phyloP scores from a whole-genome alignment of 2,329 filamentous ascomycete species.

The Blumeria hordei region DNA sequence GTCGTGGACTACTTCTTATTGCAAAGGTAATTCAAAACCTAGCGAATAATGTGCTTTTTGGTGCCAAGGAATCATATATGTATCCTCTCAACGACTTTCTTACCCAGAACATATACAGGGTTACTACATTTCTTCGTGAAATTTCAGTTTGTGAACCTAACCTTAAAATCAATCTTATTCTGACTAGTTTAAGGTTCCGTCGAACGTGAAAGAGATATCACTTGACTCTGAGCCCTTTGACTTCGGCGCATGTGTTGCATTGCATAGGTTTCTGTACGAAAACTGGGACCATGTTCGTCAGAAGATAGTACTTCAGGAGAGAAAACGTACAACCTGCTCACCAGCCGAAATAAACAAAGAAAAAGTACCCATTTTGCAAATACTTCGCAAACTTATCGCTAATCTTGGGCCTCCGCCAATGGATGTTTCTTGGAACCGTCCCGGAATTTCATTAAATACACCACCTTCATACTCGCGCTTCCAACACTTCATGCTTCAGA shows the following conservation, averaged over 20 bases:
- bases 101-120: constrained; percentile 40
- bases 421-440: constrained; percentile 45
- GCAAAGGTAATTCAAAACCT: constrained; percentile 49
- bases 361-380: constrained; percentile 32
- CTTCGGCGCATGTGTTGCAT: constrained; percentile 44
- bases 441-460: constrained; percentile 36
- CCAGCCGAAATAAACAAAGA: constrained; percentile 27
- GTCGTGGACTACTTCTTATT: constrained; percentile 41
- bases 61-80: constrained; percentile 51
- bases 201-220: constrained; percentile 21
- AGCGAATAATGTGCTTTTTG: constrained; percentile 48
- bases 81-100: constrained; percentile 45
- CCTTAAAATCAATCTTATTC: not conserved
- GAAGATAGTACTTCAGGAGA: constrained; percentile 33
- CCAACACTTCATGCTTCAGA: constrained; percentile 48
- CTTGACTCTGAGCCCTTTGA: constrained; percentile 31
- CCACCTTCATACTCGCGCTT: constrained; percentile 43
- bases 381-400: constrained; percentile 34
- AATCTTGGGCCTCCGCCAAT: constrained; percentile 43
- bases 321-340: constrained; percentile 29
- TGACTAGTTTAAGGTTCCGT: constrained; percentile 19
- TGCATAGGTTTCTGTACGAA: constrained; percentile 46
- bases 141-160: constrained; percentile 30
- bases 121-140: constrained; percentile 41
- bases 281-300: constrained; percentile 48